Percentiles rank a stretch among this genome's conserved stretches.
phyloP scores from a whole-genome alignment of 2,329 filamentous ascomycete species.

The Monosporascus sp. region DNA sequence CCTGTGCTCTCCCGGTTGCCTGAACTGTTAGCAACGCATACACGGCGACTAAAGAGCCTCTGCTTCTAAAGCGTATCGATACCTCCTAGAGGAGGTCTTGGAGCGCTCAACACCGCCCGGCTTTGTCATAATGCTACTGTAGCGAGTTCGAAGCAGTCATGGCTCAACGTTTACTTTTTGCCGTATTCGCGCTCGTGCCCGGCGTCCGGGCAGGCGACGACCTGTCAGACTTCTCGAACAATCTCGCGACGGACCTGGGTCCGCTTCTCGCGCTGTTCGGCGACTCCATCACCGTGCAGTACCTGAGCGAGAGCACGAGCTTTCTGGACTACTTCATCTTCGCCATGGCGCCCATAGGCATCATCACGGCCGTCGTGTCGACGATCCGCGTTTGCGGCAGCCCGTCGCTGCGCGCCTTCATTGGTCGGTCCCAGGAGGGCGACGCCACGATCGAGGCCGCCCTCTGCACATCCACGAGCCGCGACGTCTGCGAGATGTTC shows the following conservation, averaged over 20 bases:
- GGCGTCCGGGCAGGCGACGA: background rate
- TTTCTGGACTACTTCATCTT: constrained; percentile 28
- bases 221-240: constrained; percentile 26
- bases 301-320: constrained; percentile 24
- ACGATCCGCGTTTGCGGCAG: constrained; percentile 21
- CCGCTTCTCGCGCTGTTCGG: constrained; percentile 33
- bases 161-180: background rate
- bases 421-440: constrained; percentile 33
- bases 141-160: background rate
- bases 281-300: constrained; percentile 19
- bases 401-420: constrained; percentile 28
- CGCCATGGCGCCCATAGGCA: constrained; percentile 32
- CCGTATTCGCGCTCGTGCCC: background rate
- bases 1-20: no score
- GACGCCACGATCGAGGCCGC: constrained; percentile 29
- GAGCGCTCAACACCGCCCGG: no score
- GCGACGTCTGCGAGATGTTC: constrained; percentile 34
- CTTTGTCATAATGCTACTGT: no score
- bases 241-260: constrained; percentile 29
- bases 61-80: no score
- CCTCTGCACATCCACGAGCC: constrained; percentile 33
- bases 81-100: no score
- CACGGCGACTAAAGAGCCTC: no score
- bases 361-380: constrained; percentile 32
- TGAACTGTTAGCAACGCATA: no score